These are phyloP conservation scores for Aureobasidium sp. DNA, from an alignment of 2,329 filamentous ascomycete species.

Conservation along the genomic window DNA sequence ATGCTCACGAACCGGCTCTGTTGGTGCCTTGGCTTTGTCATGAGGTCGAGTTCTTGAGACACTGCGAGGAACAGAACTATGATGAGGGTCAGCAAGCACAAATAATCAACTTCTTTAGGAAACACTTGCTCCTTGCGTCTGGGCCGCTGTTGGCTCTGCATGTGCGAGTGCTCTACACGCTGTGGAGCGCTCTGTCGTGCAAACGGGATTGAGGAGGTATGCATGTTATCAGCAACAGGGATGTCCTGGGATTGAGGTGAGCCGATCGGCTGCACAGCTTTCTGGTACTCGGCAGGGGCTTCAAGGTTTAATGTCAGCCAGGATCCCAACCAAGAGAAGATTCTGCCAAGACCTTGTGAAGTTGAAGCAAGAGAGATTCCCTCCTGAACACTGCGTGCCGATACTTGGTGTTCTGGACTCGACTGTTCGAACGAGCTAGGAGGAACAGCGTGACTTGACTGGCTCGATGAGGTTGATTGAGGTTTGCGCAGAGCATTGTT, in stretches of 20 bases:
- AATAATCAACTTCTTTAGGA: not conserved
- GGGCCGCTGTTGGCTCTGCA: not conserved
- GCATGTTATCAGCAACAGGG: not conserved
- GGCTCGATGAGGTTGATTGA: not conserved
- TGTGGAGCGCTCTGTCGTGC: not conserved
- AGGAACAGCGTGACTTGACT: not conserved
- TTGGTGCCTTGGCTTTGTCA: too few species aligned
- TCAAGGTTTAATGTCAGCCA: conserved; percentile 7
- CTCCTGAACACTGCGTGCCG: not conserved
- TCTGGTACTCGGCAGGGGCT: not conserved
- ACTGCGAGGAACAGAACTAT: not conserved
- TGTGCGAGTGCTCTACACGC: too few species aligned
- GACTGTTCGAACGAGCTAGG: not conserved
- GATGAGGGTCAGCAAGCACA: not conserved
- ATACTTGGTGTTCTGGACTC: conserved; percentile 4
- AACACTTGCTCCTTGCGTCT: not conserved
- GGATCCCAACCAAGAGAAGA: not conserved
- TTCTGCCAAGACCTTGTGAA: not conserved
- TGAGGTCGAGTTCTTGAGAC: not conserved
- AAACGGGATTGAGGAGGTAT: not conserved
- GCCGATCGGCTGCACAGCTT: not conserved
- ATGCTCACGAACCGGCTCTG: not conserved
- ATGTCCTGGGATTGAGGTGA: not conserved
- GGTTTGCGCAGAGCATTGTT: not conserved
- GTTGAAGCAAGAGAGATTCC: not conserved